Percentiles rank a stretch among this genome's conserved stretches.
Evolutionary conservation across 1,284 basidiomycete genomes (phyloP).

Genomic region (Leccinum huronense): DNA sequence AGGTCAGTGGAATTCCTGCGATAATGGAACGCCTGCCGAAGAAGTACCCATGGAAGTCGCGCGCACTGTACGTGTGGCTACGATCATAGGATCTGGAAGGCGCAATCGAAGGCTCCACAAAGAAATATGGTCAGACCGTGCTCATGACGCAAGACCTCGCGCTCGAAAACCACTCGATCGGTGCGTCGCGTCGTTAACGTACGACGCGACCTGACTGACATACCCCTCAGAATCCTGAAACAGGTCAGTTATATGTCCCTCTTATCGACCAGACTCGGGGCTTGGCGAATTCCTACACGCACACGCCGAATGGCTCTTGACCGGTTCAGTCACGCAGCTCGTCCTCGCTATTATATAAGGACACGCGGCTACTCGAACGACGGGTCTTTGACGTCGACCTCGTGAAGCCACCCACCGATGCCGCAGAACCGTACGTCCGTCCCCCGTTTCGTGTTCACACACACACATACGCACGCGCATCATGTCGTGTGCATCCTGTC

Average conservation of each 20-base stretch:
- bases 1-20: constrained; percentile 48
- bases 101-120: constrained; percentile 14
- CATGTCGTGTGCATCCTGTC: background rate
- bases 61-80: constrained; percentile 62
- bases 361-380: constrained; percentile 87
- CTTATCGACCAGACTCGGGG: background rate
- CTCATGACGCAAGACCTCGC: too few relatives aligned
- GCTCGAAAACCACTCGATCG: constrained; percentile 30
- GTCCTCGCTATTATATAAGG: constrained; percentile 98
- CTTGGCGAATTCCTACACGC: background rate
- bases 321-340: constrained; percentile 85
- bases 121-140: too few relatives aligned
- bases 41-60: constrained; percentile 64
- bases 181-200: constrained; percentile 39
- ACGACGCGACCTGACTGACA: background rate
- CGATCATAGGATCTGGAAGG: constrained; percentile 28
- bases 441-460: background rate
- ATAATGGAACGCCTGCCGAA: constrained; percentile 41
- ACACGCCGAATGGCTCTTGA: constrained; percentile 82
- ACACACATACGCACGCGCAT: background rate
- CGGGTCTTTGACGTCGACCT: constrained; percentile 98
- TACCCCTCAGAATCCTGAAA: constrained; percentile 67
- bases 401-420: constrained; percentile 54
- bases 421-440: constrained; percentile 47
- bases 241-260: constrained; percentile 80